These are phyloP conservation scores for Ramaria rubella DNA, from an alignment of 768 basidiomycete genomes.

Conservation along the genomic window DNA sequence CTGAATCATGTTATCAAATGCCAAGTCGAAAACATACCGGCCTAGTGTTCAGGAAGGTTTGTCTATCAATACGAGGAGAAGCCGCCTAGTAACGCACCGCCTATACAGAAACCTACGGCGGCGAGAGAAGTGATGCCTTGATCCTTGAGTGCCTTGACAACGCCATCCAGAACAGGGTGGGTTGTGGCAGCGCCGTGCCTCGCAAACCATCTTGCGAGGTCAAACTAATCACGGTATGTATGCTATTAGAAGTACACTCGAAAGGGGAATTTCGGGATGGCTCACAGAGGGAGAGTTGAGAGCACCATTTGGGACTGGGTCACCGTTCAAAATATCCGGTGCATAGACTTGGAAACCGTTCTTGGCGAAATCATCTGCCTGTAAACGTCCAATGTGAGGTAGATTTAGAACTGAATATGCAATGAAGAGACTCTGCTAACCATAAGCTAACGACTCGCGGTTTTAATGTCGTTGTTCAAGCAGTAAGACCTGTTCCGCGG, in stretches of 20 bases:
- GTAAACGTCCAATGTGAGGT: slow-evolving; percentile 14
- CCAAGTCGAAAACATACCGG: slow-evolving; percentile 56
- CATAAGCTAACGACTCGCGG: neutral
- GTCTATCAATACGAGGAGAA: neutral
- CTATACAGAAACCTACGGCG: slow-evolving; percentile 65
- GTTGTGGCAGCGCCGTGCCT: slow-evolving; percentile 36
- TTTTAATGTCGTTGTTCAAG: neutral
- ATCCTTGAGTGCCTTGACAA: slow-evolving; percentile 49
- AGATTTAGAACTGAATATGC: neutral
- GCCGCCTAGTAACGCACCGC: slow-evolving; percentile 35
- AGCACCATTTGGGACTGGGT: slow-evolving; percentile 24
- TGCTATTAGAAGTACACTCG: neutral
- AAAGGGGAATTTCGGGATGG: neutral
- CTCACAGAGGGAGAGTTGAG: slow-evolving; percentile 10
- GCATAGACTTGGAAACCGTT: slow-evolving; percentile 34
- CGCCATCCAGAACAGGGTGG: slow-evolving; percentile 47
- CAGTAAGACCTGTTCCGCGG: neutral
- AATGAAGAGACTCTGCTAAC: neutral
- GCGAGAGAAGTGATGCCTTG: slow-evolving; percentile 53
- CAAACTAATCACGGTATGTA: slow-evolving; percentile 27
- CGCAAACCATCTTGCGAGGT: slow-evolving; percentile 38
- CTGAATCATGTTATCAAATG: slow-evolving; percentile 45
- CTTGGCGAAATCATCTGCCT: slow-evolving; percentile 38
- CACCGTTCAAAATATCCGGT: slow-evolving; percentile 34
- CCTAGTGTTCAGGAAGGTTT: slow-evolving; percentile 23